Evolutionary conservation across 192 early-diverging fungal genomes (phyloP).

Genomic region (Diversispora epigaea): DNA sequence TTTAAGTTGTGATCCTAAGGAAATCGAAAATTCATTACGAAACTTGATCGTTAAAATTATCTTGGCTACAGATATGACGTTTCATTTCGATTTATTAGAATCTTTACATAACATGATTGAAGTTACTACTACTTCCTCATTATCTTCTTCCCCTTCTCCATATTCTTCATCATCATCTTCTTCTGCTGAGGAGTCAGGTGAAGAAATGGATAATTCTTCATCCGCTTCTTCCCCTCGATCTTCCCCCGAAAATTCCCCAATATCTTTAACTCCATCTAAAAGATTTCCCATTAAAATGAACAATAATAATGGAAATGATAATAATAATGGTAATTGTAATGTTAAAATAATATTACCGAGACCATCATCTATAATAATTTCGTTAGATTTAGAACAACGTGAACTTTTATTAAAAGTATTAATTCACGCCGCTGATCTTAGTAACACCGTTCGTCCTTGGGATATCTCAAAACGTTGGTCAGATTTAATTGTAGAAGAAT

Average conservation of each 20-base stretch:
- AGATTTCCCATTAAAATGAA: slow-evolving; percentile 31
- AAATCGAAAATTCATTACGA: slow-evolving; percentile 42
- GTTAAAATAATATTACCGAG: neutral
- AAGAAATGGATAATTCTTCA: slow-evolving; percentile 4
- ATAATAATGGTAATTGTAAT: neutral
- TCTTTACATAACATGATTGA: slow-evolving; percentile 50
- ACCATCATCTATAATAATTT: slow-evolving; percentile 1
- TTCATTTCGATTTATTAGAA: slow-evolving; percentile 74
- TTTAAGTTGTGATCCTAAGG: neutral
- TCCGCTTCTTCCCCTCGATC: slow-evolving; percentile 30
- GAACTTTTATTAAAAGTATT: slow-evolving; percentile 64
- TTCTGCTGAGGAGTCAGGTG: slow-evolving; percentile 14
- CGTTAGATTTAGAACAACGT: slow-evolving; percentile 52
- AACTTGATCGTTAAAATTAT: slow-evolving; percentile 68
- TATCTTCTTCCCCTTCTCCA: too few relatives aligned
- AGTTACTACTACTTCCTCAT: slow-evolving; percentile 19
- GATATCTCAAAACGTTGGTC: slow-evolving; percentile 87
- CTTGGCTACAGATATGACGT: slow-evolving; percentile 88
- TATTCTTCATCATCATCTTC: slow-evolving; percentile 27
- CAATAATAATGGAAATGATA: slow-evolving; percentile 12
- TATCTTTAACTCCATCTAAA: slow-evolving; percentile 28
- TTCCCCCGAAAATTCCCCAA: slow-evolving; percentile 32
- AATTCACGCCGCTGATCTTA: slow-evolving; percentile 89
- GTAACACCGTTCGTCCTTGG: slow-evolving; percentile 85
- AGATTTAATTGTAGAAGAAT: slow-evolving; percentile 82